These are phyloP conservation scores for Trichaptum fuscoviolaceum DNA, from an alignment of 768 basidiomycete species.

Conservation along the genomic window DNA sequence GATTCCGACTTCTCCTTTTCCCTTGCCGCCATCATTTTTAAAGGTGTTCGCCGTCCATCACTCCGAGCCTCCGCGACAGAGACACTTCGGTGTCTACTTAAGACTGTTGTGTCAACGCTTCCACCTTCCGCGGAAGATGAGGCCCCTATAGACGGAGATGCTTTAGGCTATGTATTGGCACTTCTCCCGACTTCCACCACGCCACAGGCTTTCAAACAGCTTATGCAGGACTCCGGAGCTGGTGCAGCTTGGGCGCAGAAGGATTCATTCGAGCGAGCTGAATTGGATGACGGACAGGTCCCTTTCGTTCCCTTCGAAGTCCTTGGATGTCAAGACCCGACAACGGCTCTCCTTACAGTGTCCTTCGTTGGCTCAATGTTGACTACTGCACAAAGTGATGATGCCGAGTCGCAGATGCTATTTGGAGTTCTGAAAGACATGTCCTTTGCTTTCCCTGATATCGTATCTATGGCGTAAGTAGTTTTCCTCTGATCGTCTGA, in stretches of 20 bases:
- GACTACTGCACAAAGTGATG: constrained; percentile 69
- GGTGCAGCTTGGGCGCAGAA: constrained; percentile 32
- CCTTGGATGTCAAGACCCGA: constrained; percentile 56
- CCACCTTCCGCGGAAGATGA: constrained; percentile 15
- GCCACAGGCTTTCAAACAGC: constrained; percentile 44
- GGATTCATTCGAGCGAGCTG: constrained; percentile 31
- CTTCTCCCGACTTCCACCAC: constrained; percentile 66
- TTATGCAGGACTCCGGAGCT: constrained; percentile 61
- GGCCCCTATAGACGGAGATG: constrained; percentile 39
- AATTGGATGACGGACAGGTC: constrained; percentile 32
- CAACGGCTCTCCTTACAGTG: constrained; percentile 63
- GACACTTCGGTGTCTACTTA: constrained; percentile 57
- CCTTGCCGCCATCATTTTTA: constrained; percentile 78
- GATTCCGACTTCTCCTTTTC: constrained; percentile 77
- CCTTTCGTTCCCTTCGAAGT: constrained; percentile 51
- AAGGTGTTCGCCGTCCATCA: constrained; percentile 69
- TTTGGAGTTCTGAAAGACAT: constrained; percentile 74
- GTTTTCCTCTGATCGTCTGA: constrained; percentile 3
- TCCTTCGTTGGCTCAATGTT: constrained; percentile 77
- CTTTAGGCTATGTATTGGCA: constrained; percentile 75
- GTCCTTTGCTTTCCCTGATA: constrained; percentile 61
- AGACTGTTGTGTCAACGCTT: constrained; percentile 41
- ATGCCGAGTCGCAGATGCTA: constrained; percentile 75
- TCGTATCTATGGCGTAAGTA: constrained; percentile 67
- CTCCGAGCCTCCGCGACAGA: constrained; percentile 57